These are phyloP conservation scores for Rhododendron molle DNA, from an alignment of 148 eudicot species.

Conservation along the genomic window DNA sequence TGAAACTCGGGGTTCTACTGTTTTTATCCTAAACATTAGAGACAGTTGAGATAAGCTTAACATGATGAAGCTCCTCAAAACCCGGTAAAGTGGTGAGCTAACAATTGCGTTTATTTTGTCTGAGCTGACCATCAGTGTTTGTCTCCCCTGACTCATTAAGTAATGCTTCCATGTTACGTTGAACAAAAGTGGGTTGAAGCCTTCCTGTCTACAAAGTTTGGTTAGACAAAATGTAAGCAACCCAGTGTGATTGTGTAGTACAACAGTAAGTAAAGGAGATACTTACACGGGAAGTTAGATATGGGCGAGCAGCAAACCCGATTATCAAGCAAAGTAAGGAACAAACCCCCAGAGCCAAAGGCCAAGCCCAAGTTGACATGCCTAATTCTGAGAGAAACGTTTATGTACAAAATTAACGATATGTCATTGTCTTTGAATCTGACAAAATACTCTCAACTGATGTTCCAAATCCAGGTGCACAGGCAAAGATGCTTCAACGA, in stretches of 20 bases:
- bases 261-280: background rate
- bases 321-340: constrained; percentile 42
- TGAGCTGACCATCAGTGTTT: constrained; percentile 48
- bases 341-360: constrained; percentile 34
- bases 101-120: constrained; percentile 75
- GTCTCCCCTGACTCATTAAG: constrained; percentile 70
- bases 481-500: background rate
- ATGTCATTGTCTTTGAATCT: background rate
- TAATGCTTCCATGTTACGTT: constrained; percentile 58
- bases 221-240: constrained; percentile 27
- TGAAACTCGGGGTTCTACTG: constrained; percentile 21
- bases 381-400: constrained; percentile 27
- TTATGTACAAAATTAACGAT: background rate
- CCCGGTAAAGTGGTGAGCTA: constrained; percentile 27
- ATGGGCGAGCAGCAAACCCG: constrained; percentile 64
- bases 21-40: constrained; percentile 37
- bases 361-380: constrained; percentile 32
- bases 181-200: constrained; percentile 22
- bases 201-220: constrained; percentile 65
- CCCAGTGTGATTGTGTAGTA: background rate
- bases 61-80: constrained; percentile 22
- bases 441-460: background rate
- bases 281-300: constrained; percentile 52
- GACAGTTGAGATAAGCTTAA: constrained; percentile 38
- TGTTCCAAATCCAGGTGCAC: background rate